Evolutionary conservation across 2,329 filamentous ascomycete genomes (phyloP).

Genomic region (Grosmannia huntii): DNA sequence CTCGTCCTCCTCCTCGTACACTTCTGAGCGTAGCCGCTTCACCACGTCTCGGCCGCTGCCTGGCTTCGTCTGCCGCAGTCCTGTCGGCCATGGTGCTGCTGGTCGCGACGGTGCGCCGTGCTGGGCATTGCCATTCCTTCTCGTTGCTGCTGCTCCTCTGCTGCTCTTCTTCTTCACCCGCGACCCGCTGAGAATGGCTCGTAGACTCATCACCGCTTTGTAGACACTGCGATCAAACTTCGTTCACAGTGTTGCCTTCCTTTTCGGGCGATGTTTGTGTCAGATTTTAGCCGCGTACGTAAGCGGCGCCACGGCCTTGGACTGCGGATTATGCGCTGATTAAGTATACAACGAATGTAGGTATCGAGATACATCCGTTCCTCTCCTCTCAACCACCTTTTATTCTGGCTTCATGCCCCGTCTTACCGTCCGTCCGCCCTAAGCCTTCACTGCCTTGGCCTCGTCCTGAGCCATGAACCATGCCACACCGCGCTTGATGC

Average conservation of each 20-base stretch:
- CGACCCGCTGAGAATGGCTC: conserved; percentile 13
- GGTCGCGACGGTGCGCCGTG: conserved; percentile 6
- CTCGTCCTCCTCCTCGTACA: conserved; percentile 26
- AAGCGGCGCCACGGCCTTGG: background rate
- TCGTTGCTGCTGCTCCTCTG: background rate
- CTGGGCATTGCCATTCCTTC: background rate
- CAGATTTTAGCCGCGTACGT: background rate
- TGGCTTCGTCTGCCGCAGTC: conserved; percentile 11
- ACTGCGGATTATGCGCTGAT: background rate
- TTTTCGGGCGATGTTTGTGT: background rate
- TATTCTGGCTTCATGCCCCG: background rate
- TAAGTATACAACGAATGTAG: background rate
- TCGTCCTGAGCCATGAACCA: conserved; percentile 43
- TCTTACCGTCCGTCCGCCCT: background rate
- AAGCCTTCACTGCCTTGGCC: conserved; percentile 22
- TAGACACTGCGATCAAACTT: background rate
- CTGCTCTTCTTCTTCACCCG: conserved; percentile 11
- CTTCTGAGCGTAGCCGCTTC: conserved; percentile 15
- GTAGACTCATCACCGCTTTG: conserved; percentile 12
- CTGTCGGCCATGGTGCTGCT: conserved; percentile 10
- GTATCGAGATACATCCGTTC: background rate
- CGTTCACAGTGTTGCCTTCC: background rate
- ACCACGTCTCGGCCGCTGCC: background rate
- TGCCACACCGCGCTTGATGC: conserved; percentile 38
- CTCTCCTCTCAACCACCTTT: background rate